These are phyloP conservation scores for Globisporangium okanoganense DNA, from an alignment of 352 stramenopile genomes.

Conservation along the genomic window DNA sequence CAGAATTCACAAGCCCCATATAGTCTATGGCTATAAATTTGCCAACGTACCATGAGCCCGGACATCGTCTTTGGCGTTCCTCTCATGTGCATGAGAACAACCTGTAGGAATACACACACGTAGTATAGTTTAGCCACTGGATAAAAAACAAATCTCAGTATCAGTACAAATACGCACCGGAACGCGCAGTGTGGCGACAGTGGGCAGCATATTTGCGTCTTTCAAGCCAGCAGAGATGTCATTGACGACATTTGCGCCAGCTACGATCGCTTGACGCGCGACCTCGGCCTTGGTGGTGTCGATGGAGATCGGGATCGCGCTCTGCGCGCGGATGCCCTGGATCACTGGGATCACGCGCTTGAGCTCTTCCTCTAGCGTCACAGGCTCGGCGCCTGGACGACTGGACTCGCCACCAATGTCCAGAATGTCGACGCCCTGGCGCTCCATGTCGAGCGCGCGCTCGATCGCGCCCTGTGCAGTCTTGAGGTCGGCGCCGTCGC, in stretches of 20 bases:
- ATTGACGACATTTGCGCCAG: slow-evolving; percentile 96
- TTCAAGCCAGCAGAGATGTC: slow-evolving; percentile 95
- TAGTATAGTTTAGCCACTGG: not conserved
- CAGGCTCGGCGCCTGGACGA: slow-evolving; percentile 90
- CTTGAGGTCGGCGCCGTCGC: slow-evolving; percentile 47
- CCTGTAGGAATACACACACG: slow-evolving; percentile 35
- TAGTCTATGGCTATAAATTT: too few relatives aligned
- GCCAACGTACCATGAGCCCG: slow-evolving; percentile 45
- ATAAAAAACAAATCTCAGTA: not conserved
- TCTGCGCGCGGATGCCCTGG: slow-evolving; percentile 70
- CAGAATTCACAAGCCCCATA: not conserved
- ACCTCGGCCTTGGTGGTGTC: slow-evolving; percentile 95
- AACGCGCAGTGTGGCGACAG: slow-evolving; percentile 83
- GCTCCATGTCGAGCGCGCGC: slow-evolving; percentile 86
- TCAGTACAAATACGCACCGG: slow-evolving; percentile 37
- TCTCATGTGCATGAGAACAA: slow-evolving; percentile 97
- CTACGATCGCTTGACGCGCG: slow-evolving; percentile 84
- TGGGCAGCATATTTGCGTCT: slow-evolving; percentile 90
- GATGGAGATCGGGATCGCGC: slow-evolving; percentile 91
- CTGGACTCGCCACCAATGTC: slow-evolving; percentile 99
- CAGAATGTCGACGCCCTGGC: slow-evolving; percentile 91
- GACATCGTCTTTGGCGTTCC: slow-evolving; percentile 96
- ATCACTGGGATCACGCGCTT: slow-evolving; percentile 93
- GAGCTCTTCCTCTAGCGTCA: slow-evolving; percentile 91
- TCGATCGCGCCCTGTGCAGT: slow-evolving; percentile 62